Percentiles rank a stretch among this genome's conserved stretches.
phyloP scores from a whole-genome alignment of 805 yeast species.

The Metschnikowia hibisci region DNA sequence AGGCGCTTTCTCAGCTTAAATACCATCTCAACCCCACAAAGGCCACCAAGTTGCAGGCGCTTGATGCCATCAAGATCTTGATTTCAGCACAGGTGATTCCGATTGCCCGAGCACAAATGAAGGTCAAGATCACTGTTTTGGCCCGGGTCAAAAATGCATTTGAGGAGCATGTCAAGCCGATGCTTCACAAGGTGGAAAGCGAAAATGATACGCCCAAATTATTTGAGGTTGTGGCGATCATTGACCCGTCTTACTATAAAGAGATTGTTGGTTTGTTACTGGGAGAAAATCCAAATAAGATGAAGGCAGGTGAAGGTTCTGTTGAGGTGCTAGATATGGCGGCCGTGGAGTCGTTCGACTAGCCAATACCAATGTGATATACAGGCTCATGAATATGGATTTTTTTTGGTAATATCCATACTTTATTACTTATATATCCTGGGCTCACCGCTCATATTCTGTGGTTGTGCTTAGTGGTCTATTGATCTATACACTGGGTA shows the following conservation, averaged over 20 bases:
- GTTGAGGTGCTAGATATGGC: conserved; percentile 88
- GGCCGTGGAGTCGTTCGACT: conserved; percentile 53
- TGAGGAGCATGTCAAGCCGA: conserved; percentile 30
- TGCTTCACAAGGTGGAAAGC: conserved; percentile 38
- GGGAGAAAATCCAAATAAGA: conserved; percentile 37
- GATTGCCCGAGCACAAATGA: conserved; percentile 92
- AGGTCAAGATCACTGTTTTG: conserved; percentile 60
- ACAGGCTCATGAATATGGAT: too few species aligned
- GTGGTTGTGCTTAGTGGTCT: too few species aligned
- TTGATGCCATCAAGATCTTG: conserved; percentile 81
- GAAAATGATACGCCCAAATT: conserved; percentile 39
- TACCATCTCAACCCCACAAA: conserved; percentile 72
- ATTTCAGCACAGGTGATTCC: conserved; percentile 82
- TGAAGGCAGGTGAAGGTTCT: conserved; percentile 54
- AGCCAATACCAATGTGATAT: not conserved
- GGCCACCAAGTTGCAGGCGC: conserved; percentile 81
- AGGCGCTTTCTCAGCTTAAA: conserved; percentile 72
- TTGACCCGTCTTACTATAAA: conserved; percentile 83
- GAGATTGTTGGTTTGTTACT: conserved; percentile 60
- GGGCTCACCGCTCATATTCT: not conserved
- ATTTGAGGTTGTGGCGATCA: conserved; percentile 51
- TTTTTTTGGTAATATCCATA: too few species aligned
- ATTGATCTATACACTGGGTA: too few species aligned
- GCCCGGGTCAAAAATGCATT: conserved; percentile 45
- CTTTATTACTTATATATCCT: not conserved